Percentiles rank a stretch among this genome's conserved stretches.
Conservation (phyloP, 1,284 basidiomycete genomes). For the Austropuccinia psidii region DNA sequence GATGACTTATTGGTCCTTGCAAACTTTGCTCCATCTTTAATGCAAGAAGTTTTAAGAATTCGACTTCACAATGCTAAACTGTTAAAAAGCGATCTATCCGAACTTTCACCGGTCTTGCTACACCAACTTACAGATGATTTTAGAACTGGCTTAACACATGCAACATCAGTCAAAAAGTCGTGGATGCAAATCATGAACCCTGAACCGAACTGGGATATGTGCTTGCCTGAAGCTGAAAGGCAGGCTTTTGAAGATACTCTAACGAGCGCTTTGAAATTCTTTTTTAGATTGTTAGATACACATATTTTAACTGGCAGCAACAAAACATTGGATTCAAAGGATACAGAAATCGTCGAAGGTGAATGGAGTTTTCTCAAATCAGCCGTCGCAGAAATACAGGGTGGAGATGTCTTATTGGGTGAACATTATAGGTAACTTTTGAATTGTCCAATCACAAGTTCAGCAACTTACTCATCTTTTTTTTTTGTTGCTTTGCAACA, state of each 20-base stretch:
- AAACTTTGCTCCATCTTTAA: slow-evolving; percentile 87
- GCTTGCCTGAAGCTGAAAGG: slow-evolving; percentile 59
- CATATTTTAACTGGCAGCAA: slow-evolving; percentile 80
- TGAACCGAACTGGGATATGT: slow-evolving; percentile 71
- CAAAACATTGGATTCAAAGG: slow-evolving; percentile 89
- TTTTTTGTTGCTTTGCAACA: not conserved
- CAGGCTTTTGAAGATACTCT: slow-evolving; percentile 79
- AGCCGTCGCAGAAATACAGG: slow-evolving; percentile 77
- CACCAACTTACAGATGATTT: slow-evolving; percentile 94
- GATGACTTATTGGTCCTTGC: slow-evolving; percentile 86
- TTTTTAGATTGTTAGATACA: slow-evolving; percentile 91
- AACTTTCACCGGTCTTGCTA: slow-evolving; percentile 63
- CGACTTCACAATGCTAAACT: slow-evolving; percentile 85
- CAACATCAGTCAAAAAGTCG: slow-evolving; percentile 87
- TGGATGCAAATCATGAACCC: slow-evolving; percentile 78
- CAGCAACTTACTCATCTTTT: not conserved
- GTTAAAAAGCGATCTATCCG: slow-evolving; percentile 69
- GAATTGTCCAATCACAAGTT: not conserved
- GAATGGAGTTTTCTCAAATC: slow-evolving; percentile 95
- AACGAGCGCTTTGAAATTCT: slow-evolving; percentile 75
- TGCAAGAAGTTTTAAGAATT: slow-evolving; percentile 80
- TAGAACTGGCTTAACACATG: slow-evolving; percentile 80
- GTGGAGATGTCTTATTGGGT: slow-evolving; percentile 84
- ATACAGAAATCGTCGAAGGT: slow-evolving; percentile 91
- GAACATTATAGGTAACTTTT: slow-evolving; percentile 75